A percentile compares a stretch with the other conserved stretches of the same genome.
These are phyloP conservation scores for Mortierella sp. DNA, from an alignment of 371 early-diverging fungal genomes.

Conservation along the genomic window DNA sequence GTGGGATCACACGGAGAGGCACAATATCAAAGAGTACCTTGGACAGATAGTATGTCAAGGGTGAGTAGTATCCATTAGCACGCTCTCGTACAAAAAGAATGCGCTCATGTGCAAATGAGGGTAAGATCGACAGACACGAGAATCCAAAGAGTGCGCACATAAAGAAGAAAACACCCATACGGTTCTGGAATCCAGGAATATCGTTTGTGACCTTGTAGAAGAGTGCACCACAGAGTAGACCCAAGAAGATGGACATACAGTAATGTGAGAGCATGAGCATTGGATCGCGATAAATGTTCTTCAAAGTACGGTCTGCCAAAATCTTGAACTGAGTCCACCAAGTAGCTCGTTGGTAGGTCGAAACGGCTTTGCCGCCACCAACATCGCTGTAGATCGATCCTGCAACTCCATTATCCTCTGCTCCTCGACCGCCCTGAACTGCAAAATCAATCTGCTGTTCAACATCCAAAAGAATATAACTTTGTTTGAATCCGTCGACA, in stretches of 20 bases:
- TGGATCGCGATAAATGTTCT: constrained; percentile 74
- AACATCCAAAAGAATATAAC: constrained; percentile 56
- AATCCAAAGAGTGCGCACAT: constrained; percentile 87
- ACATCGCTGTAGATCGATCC: constrained; percentile 8
- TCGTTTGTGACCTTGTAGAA: constrained; percentile 86
- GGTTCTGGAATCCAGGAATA: constrained; percentile 89
- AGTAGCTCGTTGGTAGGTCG: constrained; percentile 69
- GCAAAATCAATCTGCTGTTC: constrained; percentile 64
- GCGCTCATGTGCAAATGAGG: constrained; percentile 79
- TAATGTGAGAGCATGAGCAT: constrained; percentile 89
- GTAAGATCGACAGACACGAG: constrained; percentile 80
- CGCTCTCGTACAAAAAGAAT: constrained; percentile 87
- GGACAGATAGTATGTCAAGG: constrained; percentile 79
- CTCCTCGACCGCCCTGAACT: constrained; percentile 22
- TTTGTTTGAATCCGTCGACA: constrained; percentile 61
- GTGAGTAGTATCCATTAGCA: constrained; percentile 88
- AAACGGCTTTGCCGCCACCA: constrained; percentile 35
- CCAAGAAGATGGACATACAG: constrained; percentile 78
- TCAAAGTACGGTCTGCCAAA: constrained; percentile 60
- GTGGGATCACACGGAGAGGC: constrained; percentile 87
- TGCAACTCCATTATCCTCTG: background rate
- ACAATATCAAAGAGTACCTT: constrained; percentile 87
- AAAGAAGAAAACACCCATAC: constrained; percentile 89
- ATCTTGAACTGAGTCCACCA: constrained; percentile 84
- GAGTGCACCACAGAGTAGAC: constrained; percentile 83